Evolutionary conservation across 148 eudicot species (phyloP).

Genomic region (Beta vulgaris): DNA sequence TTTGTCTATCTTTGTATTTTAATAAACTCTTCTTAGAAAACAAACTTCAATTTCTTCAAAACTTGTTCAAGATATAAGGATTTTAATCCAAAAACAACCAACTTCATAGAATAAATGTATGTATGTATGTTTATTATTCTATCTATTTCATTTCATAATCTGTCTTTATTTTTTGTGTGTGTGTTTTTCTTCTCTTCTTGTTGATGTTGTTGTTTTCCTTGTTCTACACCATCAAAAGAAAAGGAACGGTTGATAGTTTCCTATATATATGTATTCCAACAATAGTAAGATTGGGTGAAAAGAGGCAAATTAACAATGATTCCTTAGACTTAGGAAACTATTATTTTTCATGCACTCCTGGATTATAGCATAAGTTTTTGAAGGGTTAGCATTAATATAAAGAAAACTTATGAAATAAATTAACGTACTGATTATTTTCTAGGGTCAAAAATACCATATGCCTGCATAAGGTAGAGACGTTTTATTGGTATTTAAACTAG

Average conservation of each 20-base stretch:
- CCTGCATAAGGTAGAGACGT: neutral
- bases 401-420: neutral
- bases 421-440: neutral
- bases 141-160: neutral
- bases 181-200: constrained; percentile 13
- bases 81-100: neutral
- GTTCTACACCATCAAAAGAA: constrained; percentile 11
- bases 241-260: constrained; percentile 16
- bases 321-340: constrained; percentile 26
- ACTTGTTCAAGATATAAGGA: neutral
- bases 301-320: constrained; percentile 1
- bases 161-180: neutral
- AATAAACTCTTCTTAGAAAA: too few species aligned
- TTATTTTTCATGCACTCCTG: constrained; percentile 18
- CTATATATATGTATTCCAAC: constrained; percentile 22
- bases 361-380: constrained; percentile 9
- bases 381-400: neutral
- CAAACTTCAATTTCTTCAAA: too few species aligned
- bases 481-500: too few species aligned
- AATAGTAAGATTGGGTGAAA: constrained; percentile 6
- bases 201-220: neutral
- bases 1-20: neutral
- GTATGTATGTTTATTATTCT: too few species aligned
- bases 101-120: too few species aligned
- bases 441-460: neutral